Base-by-base conservation (phyloP, 768 basidiomycete species). In the Boletus vinaceobasis region DNA sequence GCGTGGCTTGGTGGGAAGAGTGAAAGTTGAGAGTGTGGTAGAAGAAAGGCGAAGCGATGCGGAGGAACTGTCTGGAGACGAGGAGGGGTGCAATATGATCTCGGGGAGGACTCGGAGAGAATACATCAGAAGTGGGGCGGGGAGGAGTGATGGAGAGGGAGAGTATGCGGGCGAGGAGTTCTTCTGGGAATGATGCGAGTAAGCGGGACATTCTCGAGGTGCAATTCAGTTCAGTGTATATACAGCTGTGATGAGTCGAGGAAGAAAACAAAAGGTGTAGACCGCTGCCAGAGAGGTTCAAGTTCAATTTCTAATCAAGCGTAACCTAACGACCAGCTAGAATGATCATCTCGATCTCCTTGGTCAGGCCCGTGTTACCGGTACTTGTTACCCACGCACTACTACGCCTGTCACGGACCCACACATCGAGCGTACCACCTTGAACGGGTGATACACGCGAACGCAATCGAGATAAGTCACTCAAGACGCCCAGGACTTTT, bases 11-110 rank as follows among this genome's bases (percentile, higher is more conserved):
- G 11, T 48, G 35, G 0, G 74, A 56, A 0, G 78, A 72, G 36
- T 65, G 70, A 43, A 87, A 63, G 60, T 74, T 72, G 40, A 87
- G 56, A 40, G 75, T 74, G 62, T 79, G 73, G 72, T 86, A 86
- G 57, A 83, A 75, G 13, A 85, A 73, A 2, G 85, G 84, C 0
- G 77, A 76, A 2, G 74, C 76, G 55, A 87, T 84, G 55, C 86
- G 77, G 42, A 76, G 67, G 71, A 85, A 82, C 23, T 71, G 62
- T 37, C 68, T 77, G 47, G 70, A 84, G 43, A 82, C 80, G 48
- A 81, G 77, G 15, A 87, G 76, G 0, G 78, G 74, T 5, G 80
- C 72, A 17, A 71, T 62, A 14, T 68, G 68, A 31, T 68, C 62
- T 43, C 57, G 52, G 50, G 55, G 47, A 10, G 50, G 50, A 43